Evolutionary conservation across 1,284 basidiomycete species (phyloP), one percentile per base, ranked within the genome.

Genomic region (Trametes hirsuta): DNA sequence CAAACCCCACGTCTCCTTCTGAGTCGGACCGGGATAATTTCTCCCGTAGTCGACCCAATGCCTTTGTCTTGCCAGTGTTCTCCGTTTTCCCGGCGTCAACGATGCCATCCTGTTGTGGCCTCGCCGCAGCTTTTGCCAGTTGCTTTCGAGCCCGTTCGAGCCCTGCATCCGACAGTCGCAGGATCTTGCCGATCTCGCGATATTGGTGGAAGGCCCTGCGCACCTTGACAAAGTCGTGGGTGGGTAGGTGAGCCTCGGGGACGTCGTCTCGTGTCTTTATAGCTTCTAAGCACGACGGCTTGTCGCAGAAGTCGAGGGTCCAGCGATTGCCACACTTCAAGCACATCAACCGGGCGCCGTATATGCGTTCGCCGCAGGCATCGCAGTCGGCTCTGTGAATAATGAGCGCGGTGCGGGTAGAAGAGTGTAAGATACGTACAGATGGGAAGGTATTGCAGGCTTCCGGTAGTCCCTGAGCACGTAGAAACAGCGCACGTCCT

Each of bases 201-300:
- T 50, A 49, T 42, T 73, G 69, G 22, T 70, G 55, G 18, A 71
- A 49, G 9, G 53, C 55, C 8, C 67, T 63, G 12, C 70, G 69
- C 5, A 74, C 61, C 44, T 75, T 75, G 51, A 72, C 57, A 18
- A 74, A 37, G 48, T 72, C 69, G 55, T 75, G 74, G 8, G 68
- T 64, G 10, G 69, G 68, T 3, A 63, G 51, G 47, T 75, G 73
- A 4, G 68, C 63, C n/a, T 51, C 50, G 15, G 60, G 46, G 48
- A 70, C 39, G 53, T 69, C 65, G 15, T 65, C 64, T 9, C 69
- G 64, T 1, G 36, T 44, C n/a, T 48, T 45, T 50, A 53, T 39
- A 15, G 40, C 46, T 3, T 50, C 45, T n/a, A 52, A 12, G 37
- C 64, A 66, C 4, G n/a, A 56, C 0, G 68, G 69, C 18, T 62